Evolutionary conservation across 2,329 filamentous ascomycete genomes (phyloP), one percentile per base, ranked within the genome.

Genomic region (Immersiporthe knoxdaviesiana): DNA sequence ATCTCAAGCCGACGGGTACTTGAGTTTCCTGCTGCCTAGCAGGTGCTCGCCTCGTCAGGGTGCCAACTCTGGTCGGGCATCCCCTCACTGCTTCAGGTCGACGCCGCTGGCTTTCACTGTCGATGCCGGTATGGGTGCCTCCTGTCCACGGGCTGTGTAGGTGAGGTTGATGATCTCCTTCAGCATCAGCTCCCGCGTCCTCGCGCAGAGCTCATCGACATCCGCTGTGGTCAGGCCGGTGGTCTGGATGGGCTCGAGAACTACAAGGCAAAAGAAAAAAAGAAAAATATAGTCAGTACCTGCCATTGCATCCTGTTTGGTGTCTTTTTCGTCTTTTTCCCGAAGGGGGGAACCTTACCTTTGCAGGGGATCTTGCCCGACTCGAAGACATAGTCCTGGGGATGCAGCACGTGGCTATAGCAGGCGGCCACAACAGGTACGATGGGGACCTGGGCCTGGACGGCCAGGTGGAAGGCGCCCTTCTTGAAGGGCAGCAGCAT

Each of bases 401-500:
- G 80, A 75, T 88, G 89, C 72, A 94, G 81, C 44, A 94, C 77
- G 77, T 93, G 87, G 74, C 90, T 90, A 79, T 95, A 95, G 81
- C 94, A 94, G 77, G 92, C 91, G 39, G 89, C 87, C 61, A 94
- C 91, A 47, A 97, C 87, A 0, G 96, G 96, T 3, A 99, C 91
- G 75, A 99, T 92, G 35, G 94, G 94, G 7, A 97, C 96, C 73
- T 93, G 92, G 2, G 95, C 95, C 84, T 98, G 92, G 27, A 99
- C 88, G 60, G 96, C 96, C 44, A 99, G 86, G 79, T 99, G 95
- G 81, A 99, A 99, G 61, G 95, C 96, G 70, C 96, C 96, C 84
- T 99, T 99, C 83, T 99, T 99, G 86, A 98, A 99, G n/a, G 94
- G 92, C 67, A 98, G 84, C 75, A 99, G 82, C 70, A 86, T 88